Evolutionary conservation across 139 green algal species (phyloP), one percentile per base, ranked within the genome.

Genomic region (Chlamydomonas sp.): DNA sequence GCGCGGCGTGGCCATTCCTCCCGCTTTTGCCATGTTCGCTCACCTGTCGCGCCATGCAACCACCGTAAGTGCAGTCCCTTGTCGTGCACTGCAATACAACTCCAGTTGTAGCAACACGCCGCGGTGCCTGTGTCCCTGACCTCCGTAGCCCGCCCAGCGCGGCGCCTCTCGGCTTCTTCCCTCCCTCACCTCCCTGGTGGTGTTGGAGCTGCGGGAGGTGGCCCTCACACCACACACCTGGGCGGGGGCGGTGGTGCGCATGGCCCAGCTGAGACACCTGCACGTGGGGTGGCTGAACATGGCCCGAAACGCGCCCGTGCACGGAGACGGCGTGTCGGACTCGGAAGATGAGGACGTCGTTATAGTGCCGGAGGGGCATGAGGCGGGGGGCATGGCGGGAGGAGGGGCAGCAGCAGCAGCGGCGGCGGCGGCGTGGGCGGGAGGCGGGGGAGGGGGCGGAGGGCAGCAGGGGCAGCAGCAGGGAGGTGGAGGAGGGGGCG

Each of bases 281-380:
- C n/a, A 61, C 7, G 79, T 87, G 71, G 68, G 72, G 61, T 87
- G 82, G 82, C 10, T 87, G 1, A 63, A 80, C 61, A 71, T 87
- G 31, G 31, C 31, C 31, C 31, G 31, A 49, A 49, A 49, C 31
- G 31, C 31, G 31, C 31, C 31, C 31, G 31, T 49, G 31, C 31
- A 49, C 31, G 31, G 31, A 49, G 31, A 49, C 31, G 31, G 31
- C 31, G 31, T 49, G 31, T 49, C 31, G 31, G 31, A 49, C 31
- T 49, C 31, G 31, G 31, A 49, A 49, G 31, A 49, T 49, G 31
- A 49, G 31, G 31, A 49, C 31, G 31, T 49, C 31, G 31, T 49
- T 49, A 49, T 49, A 49, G 31, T 49, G 31, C 31, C 31, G 31
- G 31, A 49, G 31, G 31, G 31, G 31, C 31, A 49, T 49, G 31